Evolutionary conservation across 1,284 basidiomycete species (phyloP), one percentile per base, ranked within the genome.

Genomic region (Pseudozyma thailandica): DNA sequence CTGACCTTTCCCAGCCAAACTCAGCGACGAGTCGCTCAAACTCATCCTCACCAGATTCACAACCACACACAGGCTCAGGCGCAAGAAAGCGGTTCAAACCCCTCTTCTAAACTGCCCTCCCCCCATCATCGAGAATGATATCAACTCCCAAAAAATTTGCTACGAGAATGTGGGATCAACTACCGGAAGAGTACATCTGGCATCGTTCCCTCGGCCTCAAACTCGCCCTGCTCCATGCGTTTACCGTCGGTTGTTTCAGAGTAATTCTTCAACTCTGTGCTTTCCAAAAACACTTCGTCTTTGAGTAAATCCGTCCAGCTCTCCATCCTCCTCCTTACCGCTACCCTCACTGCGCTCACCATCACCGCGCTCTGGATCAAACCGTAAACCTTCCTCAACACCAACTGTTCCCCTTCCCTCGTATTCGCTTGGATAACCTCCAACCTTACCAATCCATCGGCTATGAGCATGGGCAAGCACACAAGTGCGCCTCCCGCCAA

Each of bases 201-300:
- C 37, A 72, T 20, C 16, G 55, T 51, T 0, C 69, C 69, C 9
- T 72, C 53, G 5, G 62, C 69, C 3, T 21, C 52, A 35, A 52
- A 62, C n/a, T 50, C 25, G 0, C 33, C 13, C 20, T 23, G 8
- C 20, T 21, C 18, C 12, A 23, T 21, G 16, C 20, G 20, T 10
- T 16, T 15, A 10, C 10, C 39, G 2, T 41, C 18, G 18, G 38
- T 20, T 9, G 18, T 21, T 7, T 50, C 50, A 23, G 39, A 33
- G 41, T 75, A 81, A 39, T 81, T 80, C 26, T 69, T 75, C 35
- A 81, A 42, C 72, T 78, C 75, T 9, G 78, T 81, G 28, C 66
- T 74, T 43, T 78, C 75, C 46, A 81, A 65, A 35, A 74, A 81
- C 10, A 80, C 61, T 49, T 81, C 78, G 51, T 81, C 80, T 50